Conservation (phyloP, 805 yeast species). For the Candida koratica region DNA sequence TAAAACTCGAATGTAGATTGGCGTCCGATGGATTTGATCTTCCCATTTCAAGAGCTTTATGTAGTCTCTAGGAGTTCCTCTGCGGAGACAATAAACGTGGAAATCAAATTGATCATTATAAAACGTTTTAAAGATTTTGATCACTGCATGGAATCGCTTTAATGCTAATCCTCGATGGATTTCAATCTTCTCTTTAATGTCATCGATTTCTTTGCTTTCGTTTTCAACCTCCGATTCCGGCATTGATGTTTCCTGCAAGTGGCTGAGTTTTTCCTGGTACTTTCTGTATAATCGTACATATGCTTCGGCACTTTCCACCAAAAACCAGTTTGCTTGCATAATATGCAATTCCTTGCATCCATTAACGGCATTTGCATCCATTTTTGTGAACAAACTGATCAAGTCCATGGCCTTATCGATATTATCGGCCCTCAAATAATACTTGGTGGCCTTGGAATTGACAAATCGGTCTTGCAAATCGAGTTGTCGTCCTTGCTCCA, state of each 20-base stretch:
- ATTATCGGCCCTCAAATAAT: conserved; percentile 69
- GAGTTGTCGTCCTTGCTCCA: conserved; percentile 67
- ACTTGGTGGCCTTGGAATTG: conserved; percentile 83
- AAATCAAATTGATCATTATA: conserved; percentile 87
- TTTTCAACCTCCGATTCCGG: conserved; percentile 29
- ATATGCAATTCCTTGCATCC: conserved; percentile 83
- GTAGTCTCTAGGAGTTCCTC: conserved; percentile 86
- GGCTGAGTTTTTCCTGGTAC: conserved; percentile 18
- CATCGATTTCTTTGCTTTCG: conserved; percentile 16
- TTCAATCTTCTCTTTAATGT: conserved; percentile 40
- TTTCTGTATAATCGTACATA: conserved; percentile 55
- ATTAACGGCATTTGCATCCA: conserved; percentile 70
- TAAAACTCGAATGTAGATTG: conserved; percentile 68
- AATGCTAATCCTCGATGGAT: conserved; percentile 66
- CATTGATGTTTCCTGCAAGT: no score
- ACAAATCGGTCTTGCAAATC: conserved; percentile 91
- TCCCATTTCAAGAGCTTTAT: conserved; percentile 78
- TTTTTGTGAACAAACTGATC: conserved; percentile 75
- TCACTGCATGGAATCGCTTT: conserved; percentile 68
- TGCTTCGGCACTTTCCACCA: conserved; percentile 80
- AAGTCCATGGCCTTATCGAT: conserved; percentile 70
- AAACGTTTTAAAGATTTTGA: conserved; percentile 65
- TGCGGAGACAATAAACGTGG: conserved; percentile 87
- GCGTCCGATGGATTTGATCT: conserved; percentile 63
- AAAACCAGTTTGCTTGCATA: conserved; percentile 91